phyloP scores from a whole-genome alignment of 2,329 filamentous ascomycete species.

The Pyrenophora teres region DNA sequence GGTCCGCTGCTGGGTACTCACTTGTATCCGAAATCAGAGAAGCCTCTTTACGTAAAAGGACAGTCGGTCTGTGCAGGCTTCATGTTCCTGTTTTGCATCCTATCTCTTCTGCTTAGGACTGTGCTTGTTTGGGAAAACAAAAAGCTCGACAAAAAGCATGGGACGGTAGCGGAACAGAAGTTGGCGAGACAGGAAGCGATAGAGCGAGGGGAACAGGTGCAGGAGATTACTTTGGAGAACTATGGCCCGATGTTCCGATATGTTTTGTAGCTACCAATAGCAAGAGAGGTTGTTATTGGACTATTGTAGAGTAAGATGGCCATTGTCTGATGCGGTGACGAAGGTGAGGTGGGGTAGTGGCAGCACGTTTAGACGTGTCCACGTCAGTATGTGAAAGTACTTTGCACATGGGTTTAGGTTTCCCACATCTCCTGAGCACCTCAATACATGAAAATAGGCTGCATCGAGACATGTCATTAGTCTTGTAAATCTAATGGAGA shows the following conservation, averaged over 20 bases:
- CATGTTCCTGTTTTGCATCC: slow-evolving; percentile 44
- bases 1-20: slow-evolving; percentile 45
- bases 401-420: neutral
- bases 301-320: neutral
- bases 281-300: neutral
- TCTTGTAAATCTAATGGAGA: neutral
- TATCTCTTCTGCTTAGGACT: slow-evolving; percentile 37
- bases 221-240: slow-evolving; percentile 37
- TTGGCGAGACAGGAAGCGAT: slow-evolving; percentile 23
- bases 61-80: slow-evolving; percentile 46
- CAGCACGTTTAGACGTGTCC: neutral
- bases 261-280: slow-evolving; percentile 30
- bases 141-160: slow-evolving; percentile 41
- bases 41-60: slow-evolving; percentile 43
- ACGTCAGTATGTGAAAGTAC: neutral
- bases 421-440: too few species aligned
- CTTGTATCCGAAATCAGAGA: slow-evolving; percentile 40
- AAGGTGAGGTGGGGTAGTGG: neutral
- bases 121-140: slow-evolving; percentile 46
- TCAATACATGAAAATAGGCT: neutral
- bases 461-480: neutral
- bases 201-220: slow-evolving; percentile 16
- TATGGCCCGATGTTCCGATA: slow-evolving; percentile 42
- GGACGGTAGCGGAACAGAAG: slow-evolving; percentile 37
- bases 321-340: neutral